Base-by-base conservation (phyloP, 1,284 basidiomycete species). In the Cutaneotrichosporon dermatis region DNA sequence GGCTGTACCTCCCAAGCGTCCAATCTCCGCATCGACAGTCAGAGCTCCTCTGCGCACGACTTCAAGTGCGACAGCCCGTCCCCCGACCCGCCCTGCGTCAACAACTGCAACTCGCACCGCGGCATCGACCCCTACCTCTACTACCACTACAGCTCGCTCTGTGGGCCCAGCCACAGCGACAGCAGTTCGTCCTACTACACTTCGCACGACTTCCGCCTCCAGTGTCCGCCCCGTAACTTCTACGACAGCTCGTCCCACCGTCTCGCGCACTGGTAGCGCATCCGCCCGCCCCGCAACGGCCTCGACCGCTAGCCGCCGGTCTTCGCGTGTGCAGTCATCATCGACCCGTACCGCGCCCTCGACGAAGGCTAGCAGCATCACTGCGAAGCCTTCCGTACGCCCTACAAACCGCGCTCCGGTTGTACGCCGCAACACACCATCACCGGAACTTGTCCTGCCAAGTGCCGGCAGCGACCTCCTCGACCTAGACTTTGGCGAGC, bases 401-500 rank as follows among this genome's bases (percentile, higher is more conserved):
- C 25, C 25, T 25, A 25, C 25, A 25, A 25, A 3, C 25, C 2
- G 25, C 25, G 25, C 25, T 25, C 25, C 25, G 25, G 25, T 25
- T 25, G 25, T 25, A 25, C 25, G 25, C 25, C 25, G 25, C 25
- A 25, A 25, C 25, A 9, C 34, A 10, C 15, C 12, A 13, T 44
- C 3, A 48, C 46, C 60, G 4, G 41, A 35, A 8, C 49, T 35
- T 10, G 46, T 34, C 4, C 40, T 57, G 35, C 48, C 51, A 11
- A 42, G 41, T n/a, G 4, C 44, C 41, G 54, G 33, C 25, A 12
- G 51, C 54, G 41, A 61, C 41, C 43, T 58, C 48, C 57, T 58
- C 15, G 54, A 54, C 33, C 53, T 64, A 8, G 62, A 61, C 48
- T 48, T 64, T 40, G 58, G 58, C 37, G 15, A 51, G 15, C 57